Conservation (phyloP, 139 green algal species). For the Mychonastes homosphaera region DNA sequence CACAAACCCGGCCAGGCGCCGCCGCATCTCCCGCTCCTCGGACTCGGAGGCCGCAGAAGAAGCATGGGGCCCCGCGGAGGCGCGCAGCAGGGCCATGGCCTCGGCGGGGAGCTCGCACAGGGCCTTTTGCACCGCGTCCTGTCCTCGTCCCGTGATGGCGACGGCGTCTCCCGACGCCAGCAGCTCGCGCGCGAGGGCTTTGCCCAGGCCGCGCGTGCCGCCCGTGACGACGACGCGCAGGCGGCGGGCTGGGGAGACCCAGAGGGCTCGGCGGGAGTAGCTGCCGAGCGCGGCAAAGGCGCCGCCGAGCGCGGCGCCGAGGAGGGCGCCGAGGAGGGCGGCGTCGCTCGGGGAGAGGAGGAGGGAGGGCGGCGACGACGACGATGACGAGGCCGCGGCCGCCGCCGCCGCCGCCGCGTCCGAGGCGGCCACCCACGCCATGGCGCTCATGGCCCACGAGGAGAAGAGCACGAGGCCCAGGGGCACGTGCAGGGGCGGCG, state of each 20-base stretch:
- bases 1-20: neutral
- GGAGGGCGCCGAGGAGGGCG: slow-evolving; percentile 20
- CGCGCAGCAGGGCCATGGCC: slow-evolving; percentile 24
- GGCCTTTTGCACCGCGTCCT: slow-evolving; percentile 6
- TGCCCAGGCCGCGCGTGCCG: slow-evolving; percentile 58
- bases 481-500: too few relatives aligned
- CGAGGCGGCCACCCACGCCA: slow-evolving; percentile 28
- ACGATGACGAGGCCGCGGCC: neutral
- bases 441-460: slow-evolving; percentile 22
- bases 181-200: slow-evolving; percentile 73
- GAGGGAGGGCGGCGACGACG: too few relatives aligned
- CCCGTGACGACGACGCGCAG: slow-evolving; percentile 65
- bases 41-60: too few relatives aligned
- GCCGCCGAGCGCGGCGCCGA: slow-evolving; percentile 32
- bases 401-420: neutral
- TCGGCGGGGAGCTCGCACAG: slow-evolving; percentile 17
- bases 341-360: too few relatives aligned
- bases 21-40: neutral
- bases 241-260: slow-evolving; percentile 28
- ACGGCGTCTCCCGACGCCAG: slow-evolving; percentile 44
- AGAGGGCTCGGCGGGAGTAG: slow-evolving; percentile 33
- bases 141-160: slow-evolving; percentile 49
- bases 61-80: too few relatives aligned
- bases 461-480: slow-evolving; percentile 33
- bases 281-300: slow-evolving; percentile 39